Base-by-base conservation (phyloP, 2,329 filamentous ascomycete genomes). In the Fusarium lateritium region DNA sequence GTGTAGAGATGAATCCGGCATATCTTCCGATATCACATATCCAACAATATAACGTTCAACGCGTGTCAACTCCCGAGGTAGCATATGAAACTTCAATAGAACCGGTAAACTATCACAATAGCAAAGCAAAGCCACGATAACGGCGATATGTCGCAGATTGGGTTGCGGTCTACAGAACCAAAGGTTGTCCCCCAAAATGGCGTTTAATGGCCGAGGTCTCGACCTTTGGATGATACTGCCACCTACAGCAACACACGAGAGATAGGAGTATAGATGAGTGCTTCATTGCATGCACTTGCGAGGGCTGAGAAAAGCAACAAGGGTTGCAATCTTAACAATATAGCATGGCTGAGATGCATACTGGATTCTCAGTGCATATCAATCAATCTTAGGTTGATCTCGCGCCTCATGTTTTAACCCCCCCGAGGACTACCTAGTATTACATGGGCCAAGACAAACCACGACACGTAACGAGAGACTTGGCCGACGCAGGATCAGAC, bases 391-490 rank as follows among this genome's bases (percentile, higher is more conserved):
- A 19, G 19, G 19, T 19, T 19, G 19, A 19, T 19, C 19, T 19
- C 19, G 19, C 19, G 19, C 19, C 19, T 19, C 19, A 19, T 19
- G 19, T 19, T 19, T 19, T 19, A 19, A 19, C 19, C 19, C 19
- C 19, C 19, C 19, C 19, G 19, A 19, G 19, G 28, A 31, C 28
- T 31, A 31, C 10, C 10, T 31, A 33, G 17, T 49, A 60, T 67
- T 70, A 46, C 56, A 70, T 56, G 42, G 52, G 66, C 66, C 66
- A 69, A 69, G 66, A 38, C 40, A 21, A 31, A 17, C 9, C 21
- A 44, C 15, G 50, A 63, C 45, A 38, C 60, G 52, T 59, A 52
- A 65, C 36, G 31, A 45, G 21, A 38, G 50, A 63, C 60, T 64
- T 49, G 58, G 60, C 50, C 49, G 43, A 63, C 49, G 49, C 26